phyloP scores from a whole-genome alignment of 1,284 basidiomycete species.

The Clitocybe nebularis region DNA sequence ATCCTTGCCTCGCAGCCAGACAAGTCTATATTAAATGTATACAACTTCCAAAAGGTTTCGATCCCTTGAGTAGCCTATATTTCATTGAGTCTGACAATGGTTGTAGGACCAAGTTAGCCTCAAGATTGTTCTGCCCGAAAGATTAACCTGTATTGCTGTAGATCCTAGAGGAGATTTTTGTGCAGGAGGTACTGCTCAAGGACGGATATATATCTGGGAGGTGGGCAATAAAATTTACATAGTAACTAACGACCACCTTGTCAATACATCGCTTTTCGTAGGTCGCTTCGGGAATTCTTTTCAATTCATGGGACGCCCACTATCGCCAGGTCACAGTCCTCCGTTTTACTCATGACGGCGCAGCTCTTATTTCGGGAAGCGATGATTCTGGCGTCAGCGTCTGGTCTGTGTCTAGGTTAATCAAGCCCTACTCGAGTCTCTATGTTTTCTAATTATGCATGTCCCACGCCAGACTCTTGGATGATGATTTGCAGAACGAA shows the following conservation, averaged over 20 bases:
- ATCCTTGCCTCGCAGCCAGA: conserved; percentile 75
- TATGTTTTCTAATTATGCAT: too few relatives aligned
- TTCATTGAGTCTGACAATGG: conserved; percentile 8
- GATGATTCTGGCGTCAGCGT: conserved; percentile 88
- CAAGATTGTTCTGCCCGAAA: conserved; percentile 89
- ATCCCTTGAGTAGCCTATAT: conserved; percentile 1
- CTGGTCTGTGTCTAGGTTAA: conserved; percentile 84
- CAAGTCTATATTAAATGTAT: conserved; percentile 78
- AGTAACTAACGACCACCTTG: too few relatives aligned
- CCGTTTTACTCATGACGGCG: conserved; percentile 79
- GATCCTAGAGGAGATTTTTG: conserved; percentile 75
- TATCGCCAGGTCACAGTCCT: conserved; percentile 86
- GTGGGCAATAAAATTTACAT: conserved; percentile 51
- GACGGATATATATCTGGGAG: conserved; percentile 95
- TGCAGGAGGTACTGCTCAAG: conserved; percentile 85
- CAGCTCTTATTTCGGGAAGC: conserved; percentile 79
- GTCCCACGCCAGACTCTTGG: conserved; percentile 56
- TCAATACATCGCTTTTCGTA: too few relatives aligned
- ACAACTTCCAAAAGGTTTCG: conserved; percentile 77
- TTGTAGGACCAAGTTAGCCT: conserved; percentile 82
- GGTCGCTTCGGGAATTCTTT: conserved; percentile 86
- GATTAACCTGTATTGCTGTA: conserved; percentile 74
- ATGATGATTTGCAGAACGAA: conserved; percentile 66
- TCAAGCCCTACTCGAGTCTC: too few relatives aligned
- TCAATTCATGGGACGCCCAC: conserved; percentile 91